These are phyloP conservation scores for Lanmaoa pseudosensibilis DNA, from an alignment of 768 basidiomycete species.

Conservation along the genomic window DNA sequence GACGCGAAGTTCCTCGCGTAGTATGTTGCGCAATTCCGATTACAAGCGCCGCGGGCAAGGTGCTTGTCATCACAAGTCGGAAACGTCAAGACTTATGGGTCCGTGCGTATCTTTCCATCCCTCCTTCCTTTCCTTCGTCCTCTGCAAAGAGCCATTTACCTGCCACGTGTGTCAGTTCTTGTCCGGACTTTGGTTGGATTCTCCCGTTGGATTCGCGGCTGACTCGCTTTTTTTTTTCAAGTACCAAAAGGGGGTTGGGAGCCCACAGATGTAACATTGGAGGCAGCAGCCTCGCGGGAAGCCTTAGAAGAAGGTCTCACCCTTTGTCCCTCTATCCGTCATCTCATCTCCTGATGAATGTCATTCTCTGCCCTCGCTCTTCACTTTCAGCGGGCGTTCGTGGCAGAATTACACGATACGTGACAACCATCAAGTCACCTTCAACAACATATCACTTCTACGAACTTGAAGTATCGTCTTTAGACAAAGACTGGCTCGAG, in stretches of 20 bases:
- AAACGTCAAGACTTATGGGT: slow-evolving; percentile 83
- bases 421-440: slow-evolving; percentile 76
- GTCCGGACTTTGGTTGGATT: background rate
- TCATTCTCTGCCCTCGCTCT: slow-evolving; percentile 35
- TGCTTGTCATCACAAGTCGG: slow-evolving; percentile 82
- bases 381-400: slow-evolving; percentile 73
- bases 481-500: slow-evolving; percentile 83
- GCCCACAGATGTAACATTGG: slow-evolving; percentile 72
- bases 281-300: slow-evolving; percentile 88
- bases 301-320: slow-evolving; percentile 96
- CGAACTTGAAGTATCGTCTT: slow-evolving; percentile 76
- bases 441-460: slow-evolving; percentile 88
- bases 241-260: slow-evolving; percentile 96
- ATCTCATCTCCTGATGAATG: slow-evolving; percentile 67
- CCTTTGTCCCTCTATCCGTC: slow-evolving; percentile 75
- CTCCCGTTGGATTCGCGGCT: slow-evolving; percentile 1
- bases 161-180: slow-evolving; percentile 1
- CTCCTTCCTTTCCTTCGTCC: slow-evolving; percentile 4
- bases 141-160: background rate
- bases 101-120: slow-evolving; percentile 59
- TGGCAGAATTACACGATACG: slow-evolving; percentile 81
- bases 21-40: slow-evolving; percentile 93
- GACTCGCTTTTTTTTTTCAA: slow-evolving; percentile 32
- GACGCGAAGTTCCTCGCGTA: slow-evolving; percentile 76
- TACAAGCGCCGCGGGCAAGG: slow-evolving; percentile 66